Conservation (phyloP, 768 basidiomycete genomes). For the Suillus weaverae region DNA sequence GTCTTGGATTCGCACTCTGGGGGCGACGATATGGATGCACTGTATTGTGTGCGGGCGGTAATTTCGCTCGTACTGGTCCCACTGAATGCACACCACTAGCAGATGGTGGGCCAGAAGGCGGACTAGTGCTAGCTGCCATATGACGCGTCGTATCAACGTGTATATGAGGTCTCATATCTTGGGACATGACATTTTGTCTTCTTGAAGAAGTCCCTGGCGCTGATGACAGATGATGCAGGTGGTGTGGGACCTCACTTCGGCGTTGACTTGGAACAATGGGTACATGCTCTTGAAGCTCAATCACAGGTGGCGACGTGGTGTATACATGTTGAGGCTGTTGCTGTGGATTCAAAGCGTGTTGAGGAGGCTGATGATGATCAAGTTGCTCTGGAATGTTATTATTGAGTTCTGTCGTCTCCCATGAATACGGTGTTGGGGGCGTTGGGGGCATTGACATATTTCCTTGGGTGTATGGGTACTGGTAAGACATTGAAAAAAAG, state of each 20-base stretch:
- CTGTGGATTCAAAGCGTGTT: constrained; percentile 27
- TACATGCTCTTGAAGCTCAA: constrained; percentile 29
- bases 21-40: constrained; percentile 19
- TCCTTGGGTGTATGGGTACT: constrained; percentile 46
- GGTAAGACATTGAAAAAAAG: constrained; percentile 49
- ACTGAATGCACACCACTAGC: constrained; percentile 21
- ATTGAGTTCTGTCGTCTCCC: constrained; percentile 43
- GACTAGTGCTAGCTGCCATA: constrained; percentile 30
- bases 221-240: constrained; percentile 24
- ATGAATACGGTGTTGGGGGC: constrained; percentile 42
- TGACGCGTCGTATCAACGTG: constrained; percentile 32
- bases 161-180: constrained; percentile 34
- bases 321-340: constrained; percentile 25
- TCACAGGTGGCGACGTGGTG: constrained; percentile 16
- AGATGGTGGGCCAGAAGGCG: constrained; percentile 32
- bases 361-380: constrained; percentile 31
- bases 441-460: constrained; percentile 50
- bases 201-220: constrained; percentile 11
- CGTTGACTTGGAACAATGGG: constrained; percentile 30
- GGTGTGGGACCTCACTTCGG: constrained; percentile 26
- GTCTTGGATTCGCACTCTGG: constrained; percentile 28
- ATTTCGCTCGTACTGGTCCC: constrained; percentile 29
- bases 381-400: constrained; percentile 36
- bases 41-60: constrained; percentile 19
- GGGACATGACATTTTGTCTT: constrained; percentile 13